phyloP scores from a whole-genome alignment of 345 rosid genomes.

The Clausena lansium region DNA sequence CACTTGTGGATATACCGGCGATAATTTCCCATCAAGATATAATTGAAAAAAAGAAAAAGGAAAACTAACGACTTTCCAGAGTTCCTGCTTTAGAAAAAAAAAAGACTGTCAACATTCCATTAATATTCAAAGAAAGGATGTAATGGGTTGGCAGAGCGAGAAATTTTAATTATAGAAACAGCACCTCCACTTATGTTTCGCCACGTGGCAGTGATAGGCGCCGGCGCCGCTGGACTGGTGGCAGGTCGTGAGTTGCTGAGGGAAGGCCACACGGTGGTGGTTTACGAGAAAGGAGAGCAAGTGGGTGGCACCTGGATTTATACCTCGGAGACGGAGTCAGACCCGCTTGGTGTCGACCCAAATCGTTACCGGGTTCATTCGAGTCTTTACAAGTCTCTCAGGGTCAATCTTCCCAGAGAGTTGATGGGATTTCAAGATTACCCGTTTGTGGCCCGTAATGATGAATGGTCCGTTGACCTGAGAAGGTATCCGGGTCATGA shows the following conservation, averaged over 20 bases:
- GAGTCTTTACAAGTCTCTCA: slow-evolving; percentile 78
- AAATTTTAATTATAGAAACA: too few species aligned
- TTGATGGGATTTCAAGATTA: slow-evolving; percentile 73
- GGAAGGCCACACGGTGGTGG: slow-evolving; percentile 76
- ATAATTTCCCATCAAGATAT: too few species aligned
- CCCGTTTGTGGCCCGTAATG: slow-evolving; percentile 47
- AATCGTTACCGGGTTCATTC: slow-evolving; percentile 47
- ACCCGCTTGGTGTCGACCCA: slow-evolving; percentile 65
- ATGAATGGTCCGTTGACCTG: slow-evolving; percentile 35
- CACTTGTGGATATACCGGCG: too few species aligned
- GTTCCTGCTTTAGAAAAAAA: too few species aligned
- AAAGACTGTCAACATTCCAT: too few species aligned
- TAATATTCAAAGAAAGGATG: too few species aligned
- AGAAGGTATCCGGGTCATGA: slow-evolving; percentile 70
- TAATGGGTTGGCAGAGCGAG: too few species aligned
- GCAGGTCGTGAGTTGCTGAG: slow-evolving; percentile 70
- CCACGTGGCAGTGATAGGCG: slow-evolving; percentile 81
- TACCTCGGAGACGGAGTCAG: slow-evolving; percentile 50
- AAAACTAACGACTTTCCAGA: too few species aligned
- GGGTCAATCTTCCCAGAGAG: slow-evolving; percentile 85
- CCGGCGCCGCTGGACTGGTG: slow-evolving; percentile 85
- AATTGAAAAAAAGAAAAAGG: too few species aligned
- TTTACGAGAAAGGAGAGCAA: slow-evolving; percentile 63
- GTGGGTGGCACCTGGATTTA: slow-evolving; percentile 84
- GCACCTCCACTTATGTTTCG: slow-evolving; percentile 24